Evolutionary conservation across 768 basidiomycete genomes (phyloP), one percentile per base, ranked within the genome.

Genomic region (Rhizopogon salebrosus): DNA sequence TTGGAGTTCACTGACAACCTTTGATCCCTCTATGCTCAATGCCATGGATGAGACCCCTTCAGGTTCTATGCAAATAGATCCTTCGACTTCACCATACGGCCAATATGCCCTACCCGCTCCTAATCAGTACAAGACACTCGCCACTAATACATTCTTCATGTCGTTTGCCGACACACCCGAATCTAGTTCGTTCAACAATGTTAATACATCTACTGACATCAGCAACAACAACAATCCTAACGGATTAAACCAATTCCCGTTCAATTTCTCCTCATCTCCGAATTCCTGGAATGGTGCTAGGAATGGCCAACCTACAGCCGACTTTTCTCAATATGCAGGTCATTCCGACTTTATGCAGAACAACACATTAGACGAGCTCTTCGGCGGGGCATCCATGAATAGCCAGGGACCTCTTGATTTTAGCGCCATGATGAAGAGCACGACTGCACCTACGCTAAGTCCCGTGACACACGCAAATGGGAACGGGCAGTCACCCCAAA

Each of bases 141-240:
- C 89, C 46, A 84, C 78, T 70, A 92, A 92, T 57, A 89, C 91
- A 1, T 77, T 84, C 70, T 92, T 87, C 74, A 89, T 88, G 75
- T 89, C 89, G n/a, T 87, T 87, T 64, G 80, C 84, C 14, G 78
- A 82, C 18, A 68, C 72, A 6, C 82, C 79, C 57, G 84, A 85
- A 55, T 60, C 71, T 34, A 65, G 70, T 14, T 61, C 71, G 10
- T 65, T 71, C 1, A 41, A 39, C 13, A 41, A 57, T 40, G 49
- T 58, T 23, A 55, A 60, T 52, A 18, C 43, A 10, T 39, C 56
- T 1, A 26, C 48, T 16, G 42, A 41, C 39, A 45, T 27, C 41
- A 29, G 49, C 24, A 31, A 52, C 14, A 55, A 61, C 55, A 60
- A 49, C 18, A 37, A 52, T 31, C 4, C 55, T 46, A 61, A 53